These are phyloP conservation scores for Pluteus cervinus DNA, from an alignment of 768 basidiomycete genomes.

Conservation along the genomic window DNA sequence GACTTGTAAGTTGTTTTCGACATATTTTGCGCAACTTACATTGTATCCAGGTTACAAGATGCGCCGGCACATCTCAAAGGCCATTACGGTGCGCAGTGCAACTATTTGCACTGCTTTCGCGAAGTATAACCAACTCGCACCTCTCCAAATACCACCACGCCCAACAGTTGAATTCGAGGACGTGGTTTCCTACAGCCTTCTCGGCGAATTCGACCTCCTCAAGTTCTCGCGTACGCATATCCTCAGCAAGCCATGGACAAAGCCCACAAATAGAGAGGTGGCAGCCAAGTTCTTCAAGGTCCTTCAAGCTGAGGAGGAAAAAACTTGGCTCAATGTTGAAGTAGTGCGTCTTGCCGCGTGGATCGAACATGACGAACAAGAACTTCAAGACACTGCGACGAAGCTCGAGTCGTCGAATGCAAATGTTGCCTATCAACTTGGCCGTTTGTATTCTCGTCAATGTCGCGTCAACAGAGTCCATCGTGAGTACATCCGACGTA, in stretches of 20 bases:
- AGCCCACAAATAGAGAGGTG: background rate
- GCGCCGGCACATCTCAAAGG: conserved; percentile 5
- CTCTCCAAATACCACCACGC: background rate
- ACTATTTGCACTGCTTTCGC: conserved; percentile 1
- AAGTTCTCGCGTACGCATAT: conserved; percentile 1
- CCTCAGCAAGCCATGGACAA: background rate
- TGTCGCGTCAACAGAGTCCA: too few relatives aligned
- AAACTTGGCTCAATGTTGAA: conserved; percentile 11
- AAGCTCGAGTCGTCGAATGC: too few relatives aligned
- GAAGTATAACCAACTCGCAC: conserved; percentile 1
- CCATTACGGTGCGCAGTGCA: conserved; percentile 4
- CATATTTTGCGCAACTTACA: background rate
- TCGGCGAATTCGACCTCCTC: conserved; percentile 11
- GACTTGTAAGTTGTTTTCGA: background rate
- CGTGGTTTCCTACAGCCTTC: conserved; percentile 9
- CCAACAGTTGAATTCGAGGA: conserved; percentile 6
- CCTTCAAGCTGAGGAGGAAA: conserved; percentile 11
- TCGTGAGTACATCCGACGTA: too few relatives aligned
- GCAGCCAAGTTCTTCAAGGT: conserved; percentile 7
- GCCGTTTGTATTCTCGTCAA: too few relatives aligned
- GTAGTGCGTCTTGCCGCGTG: conserved; percentile 8
- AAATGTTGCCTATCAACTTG: too few relatives aligned
- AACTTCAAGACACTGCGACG: too few relatives aligned
- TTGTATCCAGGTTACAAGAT: conserved; percentile 1
- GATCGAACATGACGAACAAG: too few relatives aligned